These are phyloP conservation scores for Penicillium paxilli DNA, from an alignment of 495 filamentous ascomycete genomes.

Conservation along the genomic window DNA sequence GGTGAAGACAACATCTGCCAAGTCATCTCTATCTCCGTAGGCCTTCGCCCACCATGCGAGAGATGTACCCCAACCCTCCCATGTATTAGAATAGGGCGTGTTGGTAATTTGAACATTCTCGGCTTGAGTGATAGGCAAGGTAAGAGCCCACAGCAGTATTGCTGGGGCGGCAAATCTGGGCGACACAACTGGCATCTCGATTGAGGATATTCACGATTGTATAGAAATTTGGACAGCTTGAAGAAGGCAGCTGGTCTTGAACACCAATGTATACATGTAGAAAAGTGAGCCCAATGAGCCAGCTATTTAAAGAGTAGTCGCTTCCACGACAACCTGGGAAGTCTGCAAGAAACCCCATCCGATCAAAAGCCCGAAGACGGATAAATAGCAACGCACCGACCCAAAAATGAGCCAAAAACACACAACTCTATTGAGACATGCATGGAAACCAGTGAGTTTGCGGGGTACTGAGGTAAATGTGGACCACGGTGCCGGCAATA, in stretches of 20 bases:
- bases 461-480: background rate
- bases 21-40: constrained; percentile 8
- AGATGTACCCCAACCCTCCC: constrained; percentile 14
- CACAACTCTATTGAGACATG: background rate
- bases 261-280: too few relatives aligned
- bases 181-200: background rate
- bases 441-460: background rate
- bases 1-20: constrained; percentile 13
- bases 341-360: background rate
- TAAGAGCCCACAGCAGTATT: background rate
- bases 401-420: background rate
- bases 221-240: background rate
- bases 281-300: too few relatives aligned
- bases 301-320: too few relatives aligned
- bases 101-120: constrained; percentile 8
- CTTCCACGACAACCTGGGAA: too few relatives aligned
- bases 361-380: background rate
- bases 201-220: background rate
- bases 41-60: constrained; percentile 18
- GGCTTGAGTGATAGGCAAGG: background rate
- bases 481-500: background rate
- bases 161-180: background rate
- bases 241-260: too few relatives aligned
- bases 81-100: constrained; percentile 1
- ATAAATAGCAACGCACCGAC: background rate